Conservation (phyloP, 768 basidiomycete species). For the Xerocomus potaroensis region DNA sequence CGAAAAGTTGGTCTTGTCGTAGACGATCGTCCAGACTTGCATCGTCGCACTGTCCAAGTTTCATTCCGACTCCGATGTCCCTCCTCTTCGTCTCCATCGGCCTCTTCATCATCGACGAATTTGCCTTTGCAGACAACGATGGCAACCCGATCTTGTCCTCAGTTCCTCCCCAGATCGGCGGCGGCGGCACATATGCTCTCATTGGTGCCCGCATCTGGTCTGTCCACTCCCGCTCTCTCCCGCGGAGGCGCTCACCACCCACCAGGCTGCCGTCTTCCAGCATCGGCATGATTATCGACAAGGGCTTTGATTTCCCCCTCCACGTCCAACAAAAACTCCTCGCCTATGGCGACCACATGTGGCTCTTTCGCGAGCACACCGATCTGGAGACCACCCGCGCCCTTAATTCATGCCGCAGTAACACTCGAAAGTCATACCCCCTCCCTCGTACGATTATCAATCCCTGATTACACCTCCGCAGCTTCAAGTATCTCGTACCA, state of each 20-base stretch:
- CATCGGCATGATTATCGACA: slow-evolving; percentile 83
- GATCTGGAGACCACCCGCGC: slow-evolving; percentile 62
- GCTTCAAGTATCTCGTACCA: slow-evolving; percentile 76
- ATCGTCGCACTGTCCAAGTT: slow-evolving; percentile 25
- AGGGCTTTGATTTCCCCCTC: slow-evolving; percentile 69
- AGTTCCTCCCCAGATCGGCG: slow-evolving; percentile 60
- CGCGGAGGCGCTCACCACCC: not conserved
- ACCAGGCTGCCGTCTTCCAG: slow-evolving; percentile 58
- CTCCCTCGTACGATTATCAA: slow-evolving; percentile 2
- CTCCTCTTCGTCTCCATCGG: slow-evolving; percentile 64
- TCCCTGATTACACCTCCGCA: slow-evolving; percentile 28
- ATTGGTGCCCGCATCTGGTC: slow-evolving; percentile 84
- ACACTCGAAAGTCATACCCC: slow-evolving; percentile 55
- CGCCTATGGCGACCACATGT: slow-evolving; percentile 69
- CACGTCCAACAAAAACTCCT: slow-evolving; percentile 52
- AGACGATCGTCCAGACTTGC: slow-evolving; percentile 41
- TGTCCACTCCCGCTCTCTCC: not conserved
- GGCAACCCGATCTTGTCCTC: not conserved
- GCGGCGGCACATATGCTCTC: slow-evolving; percentile 79
- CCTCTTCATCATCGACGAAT: slow-evolving; percentile 88
- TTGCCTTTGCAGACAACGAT: slow-evolving; percentile 50
- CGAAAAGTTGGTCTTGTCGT: slow-evolving; percentile 33
- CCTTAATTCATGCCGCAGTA: slow-evolving; percentile 70
- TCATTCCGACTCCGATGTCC: slow-evolving; percentile 21
- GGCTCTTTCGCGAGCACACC: slow-evolving; percentile 65